Percentiles rank a stretch among this genome's conserved stretches.
These are phyloP conservation scores for Dorcoceras hygrometricum DNA, from an alignment of 257 asterid species.

Conservation along the genomic window DNA sequence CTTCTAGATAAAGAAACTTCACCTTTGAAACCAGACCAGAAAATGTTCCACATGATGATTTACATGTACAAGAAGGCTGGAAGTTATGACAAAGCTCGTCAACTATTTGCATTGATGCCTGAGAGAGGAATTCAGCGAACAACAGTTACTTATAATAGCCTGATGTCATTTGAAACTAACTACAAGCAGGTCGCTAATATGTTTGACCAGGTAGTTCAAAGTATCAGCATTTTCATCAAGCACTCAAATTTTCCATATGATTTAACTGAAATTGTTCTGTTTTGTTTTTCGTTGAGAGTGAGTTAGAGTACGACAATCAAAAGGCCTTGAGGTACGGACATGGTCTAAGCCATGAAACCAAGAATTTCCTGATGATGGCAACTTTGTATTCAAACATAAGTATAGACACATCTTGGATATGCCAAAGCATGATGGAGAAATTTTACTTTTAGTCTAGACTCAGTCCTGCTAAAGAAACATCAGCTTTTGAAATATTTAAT, in stretches of 20 bases:
- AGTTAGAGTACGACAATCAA: neutral
- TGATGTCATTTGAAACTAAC: conserved; percentile 88
- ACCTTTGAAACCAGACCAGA: conserved; percentile 89
- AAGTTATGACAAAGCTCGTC: conserved; percentile 79
- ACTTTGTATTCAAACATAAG: conserved; percentile 5
- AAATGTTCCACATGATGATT: conserved; percentile 98
- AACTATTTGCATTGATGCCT: conserved; percentile 65
- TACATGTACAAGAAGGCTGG: conserved; percentile 88
- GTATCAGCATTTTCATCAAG: conserved; percentile 1
- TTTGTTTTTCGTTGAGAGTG: neutral
- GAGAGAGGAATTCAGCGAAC: conserved; percentile 63
- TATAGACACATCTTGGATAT: neutral
- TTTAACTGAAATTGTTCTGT: neutral
- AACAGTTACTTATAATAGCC: conserved; percentile 85
- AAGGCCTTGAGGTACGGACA: neutral
- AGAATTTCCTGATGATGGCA: neutral
- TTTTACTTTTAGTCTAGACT: neutral
- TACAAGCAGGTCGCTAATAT: conserved; percentile 92
- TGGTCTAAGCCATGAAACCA: neutral
- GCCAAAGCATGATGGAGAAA: neutral
- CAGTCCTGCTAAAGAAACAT: neutral
- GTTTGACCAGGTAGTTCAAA: conserved; percentile 72
- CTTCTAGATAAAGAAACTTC: conserved; percentile 57
- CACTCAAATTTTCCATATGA: neutral
- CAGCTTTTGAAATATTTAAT: neutral